Evolutionary conservation across 305 asterid species (phyloP).

Genomic region (Striga hermonthica): DNA sequence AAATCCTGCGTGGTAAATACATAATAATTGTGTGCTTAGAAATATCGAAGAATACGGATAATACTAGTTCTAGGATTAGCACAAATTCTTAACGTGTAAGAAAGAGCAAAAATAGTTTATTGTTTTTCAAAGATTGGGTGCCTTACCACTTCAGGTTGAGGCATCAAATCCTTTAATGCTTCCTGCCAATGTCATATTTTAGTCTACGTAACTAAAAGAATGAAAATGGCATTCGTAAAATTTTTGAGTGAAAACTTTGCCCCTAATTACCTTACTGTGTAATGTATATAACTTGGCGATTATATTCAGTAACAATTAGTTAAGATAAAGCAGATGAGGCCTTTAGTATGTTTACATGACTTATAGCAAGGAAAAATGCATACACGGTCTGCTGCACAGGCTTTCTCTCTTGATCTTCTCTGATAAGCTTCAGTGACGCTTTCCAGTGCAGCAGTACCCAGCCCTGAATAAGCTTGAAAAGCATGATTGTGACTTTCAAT

Average conservation of each 20-base stretch:
- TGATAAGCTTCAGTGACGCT: constrained; percentile 16
- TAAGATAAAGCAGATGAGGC: constrained; percentile 29
- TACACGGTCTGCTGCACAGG: constrained; percentile 61
- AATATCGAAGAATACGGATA: constrained; percentile 14
- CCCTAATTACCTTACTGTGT: no score
- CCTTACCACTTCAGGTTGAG: no score
- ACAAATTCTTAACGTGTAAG: no score
- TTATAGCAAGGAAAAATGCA: constrained; percentile 31
- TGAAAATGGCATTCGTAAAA: constrained; percentile 33
- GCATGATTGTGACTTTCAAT: constrained; percentile 28
- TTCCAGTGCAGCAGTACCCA: no score
- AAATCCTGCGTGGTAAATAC: constrained; percentile 55
- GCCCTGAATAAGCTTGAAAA: no score
- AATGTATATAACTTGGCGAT: no score
- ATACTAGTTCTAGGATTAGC: constrained; percentile 6
- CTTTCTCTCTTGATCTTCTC: constrained; percentile 44
- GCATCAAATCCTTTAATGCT: constrained; percentile 59
- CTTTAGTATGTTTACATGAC: constrained; percentile 9
- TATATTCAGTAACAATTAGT: no score
- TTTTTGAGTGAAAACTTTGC: no score
- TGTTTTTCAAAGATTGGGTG: constrained; percentile 16
- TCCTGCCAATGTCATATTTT: constrained; percentile 57
- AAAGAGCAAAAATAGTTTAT: constrained; percentile 23
- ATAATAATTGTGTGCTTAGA: constrained; percentile 18
- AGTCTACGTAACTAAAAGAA: constrained; percentile 58